Percentiles rank a stretch among this genome's conserved stretches.
These are phyloP conservation scores for Recurvomyces mirabilis DNA, from an alignment of 495 filamentous ascomycete species.

Conservation along the genomic window DNA sequence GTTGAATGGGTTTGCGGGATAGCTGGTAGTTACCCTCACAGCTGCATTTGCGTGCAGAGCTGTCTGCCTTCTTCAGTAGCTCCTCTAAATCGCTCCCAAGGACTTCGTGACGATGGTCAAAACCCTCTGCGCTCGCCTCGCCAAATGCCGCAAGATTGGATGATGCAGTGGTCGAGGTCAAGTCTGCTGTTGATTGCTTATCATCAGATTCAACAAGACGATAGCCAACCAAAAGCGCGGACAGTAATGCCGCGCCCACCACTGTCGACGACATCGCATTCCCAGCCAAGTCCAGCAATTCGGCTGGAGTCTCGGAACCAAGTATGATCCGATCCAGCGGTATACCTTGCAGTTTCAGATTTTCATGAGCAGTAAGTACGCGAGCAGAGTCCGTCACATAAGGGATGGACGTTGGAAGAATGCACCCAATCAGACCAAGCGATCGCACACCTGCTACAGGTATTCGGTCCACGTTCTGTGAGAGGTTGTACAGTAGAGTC, in stretches of 20 bases:
- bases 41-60: constrained; percentile 36
- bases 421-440: constrained; percentile 53
- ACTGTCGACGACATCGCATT: constrained; percentile 79
- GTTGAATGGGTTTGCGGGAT: constrained; percentile 31
- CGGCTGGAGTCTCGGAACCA: constrained; percentile 48
- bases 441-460: constrained; percentile 39
- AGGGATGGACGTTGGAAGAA: constrained; percentile 57
- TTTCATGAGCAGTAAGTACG: constrained; percentile 54
- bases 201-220: constrained; percentile 5
- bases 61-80: background rate
- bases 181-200: background rate
- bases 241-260: constrained; percentile 50
- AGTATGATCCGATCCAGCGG: constrained; percentile 52
- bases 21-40: constrained; percentile 45
- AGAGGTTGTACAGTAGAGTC: constrained; percentile 53
- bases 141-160: background rate
- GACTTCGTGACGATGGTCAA: background rate
- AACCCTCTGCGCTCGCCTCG: background rate
- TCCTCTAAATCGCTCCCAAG: background rate
- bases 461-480: constrained; percentile 72
- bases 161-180: background rate
- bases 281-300: constrained; percentile 64
- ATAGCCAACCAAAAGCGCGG: constrained; percentile 39
- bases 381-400: constrained; percentile 53
- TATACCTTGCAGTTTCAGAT: constrained; percentile 60